Base-by-base conservation (phyloP, 2,329 filamentous ascomycete species). In the Epichloe scottii region DNA sequence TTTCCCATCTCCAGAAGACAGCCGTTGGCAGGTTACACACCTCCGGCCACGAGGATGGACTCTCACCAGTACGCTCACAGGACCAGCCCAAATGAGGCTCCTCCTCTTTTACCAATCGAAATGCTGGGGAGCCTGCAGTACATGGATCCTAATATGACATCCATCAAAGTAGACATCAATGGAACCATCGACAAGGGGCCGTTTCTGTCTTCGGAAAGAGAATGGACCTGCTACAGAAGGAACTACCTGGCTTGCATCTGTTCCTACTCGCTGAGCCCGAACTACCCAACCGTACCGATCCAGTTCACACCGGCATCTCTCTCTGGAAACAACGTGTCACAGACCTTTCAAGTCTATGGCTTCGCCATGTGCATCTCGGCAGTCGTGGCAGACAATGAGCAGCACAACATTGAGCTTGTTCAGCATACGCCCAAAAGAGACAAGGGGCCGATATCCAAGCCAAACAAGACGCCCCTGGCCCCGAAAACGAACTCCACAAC, bases 341-440 rank as follows among this genome's bases (percentile, higher is more conserved):
- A 81, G 26, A 68, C 84, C 1, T 85, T 79, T 59, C 77, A 75
- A 40, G 82, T 95, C 17, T 77, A 80, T 48, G 81, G 82, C 1
- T 90, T 93, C 65, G 84, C 86, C 43, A 89, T 95, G 77, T 84
- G 79, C 49, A 88, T 95, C 54, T 87, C 88, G 4, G 90, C 89
- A 1, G 82, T 88, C 6, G 86, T 93, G 2, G 85, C 90, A 50
- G 85, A 84, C 46, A 81, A 83, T 48, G 79, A 81, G 48, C 82
- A 81, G 33, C 90, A 95, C 66, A 75, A 72, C 48, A 89, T 94
- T 54, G 87, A 93, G 56, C 74, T 95, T 14, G 85, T 95, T 4
- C 89, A 95, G 65, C 89, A 95, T 64, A 95, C 89, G 0, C 88
- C 89, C 0, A 95, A 95, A 67, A 78, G 89, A 57, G 89, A 95